Evolutionary conservation across 2,329 filamentous ascomycete genomes (phyloP).

Genomic region (Zymoseptoria pseudotritici): DNA sequence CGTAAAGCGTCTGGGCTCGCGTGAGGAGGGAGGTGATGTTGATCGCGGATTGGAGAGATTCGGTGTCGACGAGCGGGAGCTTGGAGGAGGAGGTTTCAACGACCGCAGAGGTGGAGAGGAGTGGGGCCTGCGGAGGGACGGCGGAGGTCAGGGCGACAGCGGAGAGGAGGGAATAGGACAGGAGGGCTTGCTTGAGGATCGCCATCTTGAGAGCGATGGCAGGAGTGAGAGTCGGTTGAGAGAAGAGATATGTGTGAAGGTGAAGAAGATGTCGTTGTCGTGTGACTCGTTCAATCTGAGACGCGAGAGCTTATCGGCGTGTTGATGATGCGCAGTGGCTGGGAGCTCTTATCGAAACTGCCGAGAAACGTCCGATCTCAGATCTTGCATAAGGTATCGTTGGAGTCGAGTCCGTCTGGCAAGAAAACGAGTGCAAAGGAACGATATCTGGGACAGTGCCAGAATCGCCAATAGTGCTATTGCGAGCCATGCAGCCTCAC

Average conservation of each 20-base stretch:
- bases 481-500: no score
- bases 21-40: constrained; percentile 48
- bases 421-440: no score
- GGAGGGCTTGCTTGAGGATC: neutral
- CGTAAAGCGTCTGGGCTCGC: constrained; percentile 55
- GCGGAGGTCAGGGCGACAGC: neutral
- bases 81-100: neutral
- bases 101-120: neutral
- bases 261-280: neutral
- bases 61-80: constrained; percentile 17
- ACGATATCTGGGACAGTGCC: no score
- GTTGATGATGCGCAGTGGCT: neutral
- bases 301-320: neutral
- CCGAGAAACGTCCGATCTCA: neutral
- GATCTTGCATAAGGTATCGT: neutral
- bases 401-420: neutral
- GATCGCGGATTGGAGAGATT: constrained; percentile 52
- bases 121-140: neutral
- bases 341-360: neutral
- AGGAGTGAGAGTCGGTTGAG: neutral
- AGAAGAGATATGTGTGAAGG: neutral
- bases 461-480: no score
- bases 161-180: neutral
- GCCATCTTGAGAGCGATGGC: neutral
- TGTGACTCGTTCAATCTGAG: neutral